A percentile compares a stretch with the other conserved stretches of the same genome.
phyloP scores from a whole-genome alignment of 257 asterid genomes.

The Mentha longifolia region DNA sequence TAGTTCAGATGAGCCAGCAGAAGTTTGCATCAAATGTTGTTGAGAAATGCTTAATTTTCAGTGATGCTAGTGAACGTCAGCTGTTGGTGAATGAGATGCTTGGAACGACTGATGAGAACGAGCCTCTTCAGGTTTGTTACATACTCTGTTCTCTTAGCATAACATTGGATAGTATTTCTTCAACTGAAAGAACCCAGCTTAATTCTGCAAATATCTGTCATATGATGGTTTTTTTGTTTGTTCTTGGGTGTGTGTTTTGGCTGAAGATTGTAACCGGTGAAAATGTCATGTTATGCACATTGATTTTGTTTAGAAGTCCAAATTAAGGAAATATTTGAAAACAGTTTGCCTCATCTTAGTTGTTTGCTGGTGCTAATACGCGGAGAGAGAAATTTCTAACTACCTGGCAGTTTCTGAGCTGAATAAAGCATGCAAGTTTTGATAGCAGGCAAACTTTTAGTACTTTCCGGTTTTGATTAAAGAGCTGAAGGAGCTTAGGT shows the following conservation, averaged over 20 bases:
- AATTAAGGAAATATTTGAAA: background rate
- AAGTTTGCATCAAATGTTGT: conserved; percentile 97
- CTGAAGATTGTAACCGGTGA: no score
- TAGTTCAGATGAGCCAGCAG: conserved; percentile 99
- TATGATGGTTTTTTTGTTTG: background rate
- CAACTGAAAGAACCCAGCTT: background rate
- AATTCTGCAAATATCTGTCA: background rate
- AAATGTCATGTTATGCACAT: background rate
- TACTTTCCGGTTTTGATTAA: no score
- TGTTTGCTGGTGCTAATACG: background rate
- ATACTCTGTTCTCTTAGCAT: background rate
- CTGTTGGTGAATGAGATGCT: conserved; percentile 95
- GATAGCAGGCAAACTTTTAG: no score
- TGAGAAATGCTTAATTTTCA: conserved; percentile 89
- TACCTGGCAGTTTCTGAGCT: no score
- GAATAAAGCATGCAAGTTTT: no score
- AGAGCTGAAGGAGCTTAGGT: no score
- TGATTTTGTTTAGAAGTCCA: no score
- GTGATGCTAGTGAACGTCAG: conserved; percentile 79
- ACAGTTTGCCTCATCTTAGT: background rate
- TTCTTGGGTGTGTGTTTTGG: no score
- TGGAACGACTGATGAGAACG: conserved; percentile 96
- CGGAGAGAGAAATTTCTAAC: no score
- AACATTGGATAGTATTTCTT: background rate
- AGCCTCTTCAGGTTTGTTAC: conserved; percentile 90